Evolutionary conservation across 1,139 yeast species (phyloP).

Genomic region (Pichia sp.): DNA sequence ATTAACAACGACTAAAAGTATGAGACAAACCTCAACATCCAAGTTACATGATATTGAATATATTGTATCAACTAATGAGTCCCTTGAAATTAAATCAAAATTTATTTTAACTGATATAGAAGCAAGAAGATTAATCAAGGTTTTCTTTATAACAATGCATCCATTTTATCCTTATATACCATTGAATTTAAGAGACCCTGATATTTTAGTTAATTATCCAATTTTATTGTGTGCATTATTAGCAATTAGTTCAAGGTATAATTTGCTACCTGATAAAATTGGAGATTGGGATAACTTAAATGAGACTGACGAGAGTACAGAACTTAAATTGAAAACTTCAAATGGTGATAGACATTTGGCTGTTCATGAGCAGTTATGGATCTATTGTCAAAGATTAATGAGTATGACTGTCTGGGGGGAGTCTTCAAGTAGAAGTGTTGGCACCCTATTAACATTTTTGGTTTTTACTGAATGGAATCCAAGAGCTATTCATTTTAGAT

Average conservation of each 20-base stretch:
- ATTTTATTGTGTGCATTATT: conserved; percentile 72
- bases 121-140: conserved; percentile 54
- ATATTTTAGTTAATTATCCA: conserved; percentile 69
- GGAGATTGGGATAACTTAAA: conserved; percentile 17
- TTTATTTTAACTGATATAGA: conserved; percentile 49
- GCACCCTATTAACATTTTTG: conserved; percentile 77
- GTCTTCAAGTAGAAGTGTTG: conserved; percentile 80
- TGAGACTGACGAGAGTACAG: conserved; percentile 19
- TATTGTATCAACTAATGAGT: conserved; percentile 36
- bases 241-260: conserved; percentile 74
- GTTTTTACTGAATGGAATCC: conserved; percentile 96
- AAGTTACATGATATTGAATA: conserved; percentile 56
- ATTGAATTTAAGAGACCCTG: conserved; percentile 58
- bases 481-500: conserved; percentile 83
- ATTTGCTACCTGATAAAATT: conserved; percentile 38
- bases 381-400: conserved; percentile 70
- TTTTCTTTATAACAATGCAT: conserved; percentile 73
- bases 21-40: conserved; percentile 50
- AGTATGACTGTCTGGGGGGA: conserved; percentile 94
- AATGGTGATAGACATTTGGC: conserved; percentile 37
- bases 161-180: conserved; percentile 90
- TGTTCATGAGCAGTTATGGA: conserved; percentile 76
- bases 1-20: conserved; percentile 40
- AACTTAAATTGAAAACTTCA: neutral
- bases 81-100: conserved; percentile 33